Percentiles rank a stretch among this genome's conserved stretches.
Conservation (phyloP, 345 rosid species). For the Eucalyptus cladocalyx region DNA sequence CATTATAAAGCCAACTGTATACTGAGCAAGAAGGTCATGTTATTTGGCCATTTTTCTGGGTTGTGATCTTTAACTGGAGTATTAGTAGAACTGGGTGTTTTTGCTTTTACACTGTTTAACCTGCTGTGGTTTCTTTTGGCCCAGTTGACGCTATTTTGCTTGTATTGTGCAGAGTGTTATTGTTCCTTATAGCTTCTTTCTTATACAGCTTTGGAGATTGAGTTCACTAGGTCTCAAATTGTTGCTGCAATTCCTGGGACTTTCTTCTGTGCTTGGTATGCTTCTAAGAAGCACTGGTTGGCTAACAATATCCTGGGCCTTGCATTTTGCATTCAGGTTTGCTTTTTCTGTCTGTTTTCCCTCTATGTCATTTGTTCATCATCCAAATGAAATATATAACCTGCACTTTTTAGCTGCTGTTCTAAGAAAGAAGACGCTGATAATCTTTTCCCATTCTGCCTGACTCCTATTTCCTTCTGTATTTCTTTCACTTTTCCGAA, state of each 20-base stretch:
- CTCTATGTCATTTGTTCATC: background rate
- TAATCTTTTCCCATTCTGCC: background rate
- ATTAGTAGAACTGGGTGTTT: background rate
- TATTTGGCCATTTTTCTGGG: background rate
- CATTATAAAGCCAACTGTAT: background rate
- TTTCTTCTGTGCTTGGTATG: slow-evolving; percentile 99
- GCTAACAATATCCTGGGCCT: slow-evolving; percentile 94
- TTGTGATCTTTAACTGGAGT: background rate
- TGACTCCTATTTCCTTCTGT: background rate
- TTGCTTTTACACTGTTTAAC: background rate
- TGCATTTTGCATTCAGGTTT: slow-evolving; percentile 97
- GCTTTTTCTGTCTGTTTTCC: background rate
- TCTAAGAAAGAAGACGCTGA: background rate
- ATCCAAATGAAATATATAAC: background rate
- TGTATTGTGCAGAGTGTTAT: slow-evolving; percentile 26
- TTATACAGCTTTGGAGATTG: slow-evolving; percentile 88
- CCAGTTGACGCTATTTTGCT: slow-evolving; percentile 8
- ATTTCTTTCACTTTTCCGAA: background rate
- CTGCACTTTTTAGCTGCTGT: background rate
- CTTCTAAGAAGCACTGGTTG: slow-evolving; percentile 92
- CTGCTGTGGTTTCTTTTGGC: slow-evolving; percentile 5
- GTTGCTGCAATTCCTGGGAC: slow-evolving; percentile 94
- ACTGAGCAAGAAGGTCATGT: background rate
- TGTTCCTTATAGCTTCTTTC: slow-evolving; percentile 20
- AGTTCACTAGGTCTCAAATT: slow-evolving; percentile 89